phyloP scores from a whole-genome alignment of 805 yeast genomes.

The Lipomyces lipofer region DNA sequence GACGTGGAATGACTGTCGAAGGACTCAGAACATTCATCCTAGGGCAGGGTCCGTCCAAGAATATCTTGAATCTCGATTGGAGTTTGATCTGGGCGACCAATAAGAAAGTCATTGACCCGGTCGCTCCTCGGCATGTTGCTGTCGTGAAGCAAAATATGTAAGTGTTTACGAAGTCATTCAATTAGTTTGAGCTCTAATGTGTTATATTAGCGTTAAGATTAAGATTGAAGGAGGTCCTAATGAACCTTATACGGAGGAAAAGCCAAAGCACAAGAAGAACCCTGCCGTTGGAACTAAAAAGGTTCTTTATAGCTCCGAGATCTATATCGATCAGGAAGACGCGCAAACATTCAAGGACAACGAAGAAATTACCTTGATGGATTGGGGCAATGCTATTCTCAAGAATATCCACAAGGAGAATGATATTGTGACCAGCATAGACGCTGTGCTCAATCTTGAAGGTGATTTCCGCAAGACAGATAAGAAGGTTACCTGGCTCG shows the following conservation, averaged over 20 bases:
- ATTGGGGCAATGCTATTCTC: slow-evolving; percentile 94
- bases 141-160: slow-evolving; percentile 54
- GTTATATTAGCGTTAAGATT: slow-evolving; percentile 66
- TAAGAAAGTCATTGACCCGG: slow-evolving; percentile 95
- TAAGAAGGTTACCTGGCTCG: slow-evolving; percentile 93
- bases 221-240: slow-evolving; percentile 66
- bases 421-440: slow-evolving; percentile 57
- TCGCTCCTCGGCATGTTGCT: slow-evolving; percentile 95
- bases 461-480: slow-evolving; percentile 98
- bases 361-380: slow-evolving; percentile 97
- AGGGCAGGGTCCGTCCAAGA: slow-evolving; percentile 97
- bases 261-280: slow-evolving; percentile 94
- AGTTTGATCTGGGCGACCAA: slow-evolving; percentile 95
- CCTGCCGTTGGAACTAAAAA: slow-evolving; percentile 84
- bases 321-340: slow-evolving; percentile 84
- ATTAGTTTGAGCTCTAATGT: neutral
- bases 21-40: slow-evolving; percentile 92
- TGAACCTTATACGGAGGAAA: slow-evolving; percentile 61
- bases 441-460: slow-evolving; percentile 80
- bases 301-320: slow-evolving; percentile 62
- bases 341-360: slow-evolving; percentile 70
- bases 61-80: slow-evolving; percentile 97
- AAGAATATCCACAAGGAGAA: slow-evolving; percentile 67
- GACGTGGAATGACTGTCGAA: slow-evolving; percentile 99
- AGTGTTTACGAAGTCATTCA: neutral